Evolutionary conservation across 805 yeast genomes (phyloP).

Genomic region (Kregervanrija pseudodelftensis): DNA sequence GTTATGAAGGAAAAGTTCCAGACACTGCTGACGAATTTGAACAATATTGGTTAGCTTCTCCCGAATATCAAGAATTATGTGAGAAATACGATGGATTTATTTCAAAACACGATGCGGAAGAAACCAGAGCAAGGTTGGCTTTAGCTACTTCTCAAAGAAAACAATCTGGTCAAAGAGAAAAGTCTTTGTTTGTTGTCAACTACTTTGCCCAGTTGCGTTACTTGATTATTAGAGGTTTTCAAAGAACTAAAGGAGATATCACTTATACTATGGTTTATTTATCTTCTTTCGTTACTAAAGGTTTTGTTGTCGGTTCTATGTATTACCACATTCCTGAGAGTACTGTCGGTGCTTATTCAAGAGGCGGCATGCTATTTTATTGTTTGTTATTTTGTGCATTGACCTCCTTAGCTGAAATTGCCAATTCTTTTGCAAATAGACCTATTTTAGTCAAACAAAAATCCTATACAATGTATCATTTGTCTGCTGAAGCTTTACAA

Average conservation of each 20-base stretch:
- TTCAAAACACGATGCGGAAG: conserved; percentile 31
- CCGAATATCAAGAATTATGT: conserved; percentile 39
- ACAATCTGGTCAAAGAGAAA: conserved; percentile 32
- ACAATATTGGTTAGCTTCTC: conserved; percentile 49
- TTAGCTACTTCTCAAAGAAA: conserved; percentile 31
- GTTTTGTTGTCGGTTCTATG: conserved; percentile 55
- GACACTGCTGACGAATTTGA: conserved; percentile 52
- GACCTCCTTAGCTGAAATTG: conserved; percentile 57
- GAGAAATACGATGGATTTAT: conserved; percentile 33
- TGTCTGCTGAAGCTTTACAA: conserved; percentile 58
- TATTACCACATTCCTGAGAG: conserved; percentile 44
- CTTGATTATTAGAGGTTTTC: conserved; percentile 49
- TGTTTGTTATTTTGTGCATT: conserved; percentile 55
- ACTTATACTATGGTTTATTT: conserved; percentile 48
- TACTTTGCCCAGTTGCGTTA: conserved; percentile 44
- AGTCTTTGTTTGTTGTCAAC: conserved; percentile 32
- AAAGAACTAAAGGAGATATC: conserved; percentile 53
- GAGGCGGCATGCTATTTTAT: conserved; percentile 58
- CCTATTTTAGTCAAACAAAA: conserved; percentile 58
- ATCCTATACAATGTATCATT: conserved; percentile 55
- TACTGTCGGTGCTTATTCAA: conserved; percentile 50
- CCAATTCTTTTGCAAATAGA: conserved; percentile 52
- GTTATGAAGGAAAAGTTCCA: conserved; percentile 51
- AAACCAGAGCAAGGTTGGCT: conserved; percentile 35
- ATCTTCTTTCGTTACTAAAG: conserved; percentile 49